Evolutionary conservation across 1,284 basidiomycete genomes (phyloP).

Genomic region (Volvariella volvacea): DNA sequence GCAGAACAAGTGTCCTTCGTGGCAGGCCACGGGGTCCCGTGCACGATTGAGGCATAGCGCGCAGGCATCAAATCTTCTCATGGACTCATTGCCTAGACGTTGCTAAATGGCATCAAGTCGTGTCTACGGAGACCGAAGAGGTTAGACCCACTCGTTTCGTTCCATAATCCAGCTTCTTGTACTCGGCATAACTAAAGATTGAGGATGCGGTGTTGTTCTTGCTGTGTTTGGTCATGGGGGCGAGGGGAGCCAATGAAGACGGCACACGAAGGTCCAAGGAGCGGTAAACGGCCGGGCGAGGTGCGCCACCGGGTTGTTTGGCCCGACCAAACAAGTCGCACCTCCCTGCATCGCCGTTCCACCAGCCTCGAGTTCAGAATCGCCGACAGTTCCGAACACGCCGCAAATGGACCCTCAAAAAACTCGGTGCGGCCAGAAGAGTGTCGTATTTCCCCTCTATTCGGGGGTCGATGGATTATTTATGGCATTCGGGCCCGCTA

Average conservation of each 20-base stretch:
- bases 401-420: no score
- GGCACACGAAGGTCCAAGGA: neutral
- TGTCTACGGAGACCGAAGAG: neutral
- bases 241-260: neutral
- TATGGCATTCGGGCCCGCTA: no score
- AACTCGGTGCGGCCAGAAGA: no score
- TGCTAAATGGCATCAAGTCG: slow-evolving; percentile 37
- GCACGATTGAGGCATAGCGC: slow-evolving; percentile 78
- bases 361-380: neutral
- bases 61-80: slow-evolving; percentile 85
- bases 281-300: neutral
- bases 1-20: slow-evolving; percentile 85
- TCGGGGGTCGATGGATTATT: no score
- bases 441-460: no score
- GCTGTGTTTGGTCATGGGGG: slow-evolving; percentile 78
- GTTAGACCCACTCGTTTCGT: slow-evolving; percentile 54
- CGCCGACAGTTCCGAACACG: no score
- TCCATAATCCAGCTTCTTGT: slow-evolving; percentile 78
- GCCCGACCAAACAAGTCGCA: neutral
- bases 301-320: neutral
- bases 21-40: slow-evolving; percentile 74
- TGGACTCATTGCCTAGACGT: slow-evolving; percentile 85
- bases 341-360: neutral
- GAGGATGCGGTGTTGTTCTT: slow-evolving; percentile 86
- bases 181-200: slow-evolving; percentile 82